Base-by-base conservation (phyloP, 139 green algal species). In the Chlorella vulgaris region DNA sequence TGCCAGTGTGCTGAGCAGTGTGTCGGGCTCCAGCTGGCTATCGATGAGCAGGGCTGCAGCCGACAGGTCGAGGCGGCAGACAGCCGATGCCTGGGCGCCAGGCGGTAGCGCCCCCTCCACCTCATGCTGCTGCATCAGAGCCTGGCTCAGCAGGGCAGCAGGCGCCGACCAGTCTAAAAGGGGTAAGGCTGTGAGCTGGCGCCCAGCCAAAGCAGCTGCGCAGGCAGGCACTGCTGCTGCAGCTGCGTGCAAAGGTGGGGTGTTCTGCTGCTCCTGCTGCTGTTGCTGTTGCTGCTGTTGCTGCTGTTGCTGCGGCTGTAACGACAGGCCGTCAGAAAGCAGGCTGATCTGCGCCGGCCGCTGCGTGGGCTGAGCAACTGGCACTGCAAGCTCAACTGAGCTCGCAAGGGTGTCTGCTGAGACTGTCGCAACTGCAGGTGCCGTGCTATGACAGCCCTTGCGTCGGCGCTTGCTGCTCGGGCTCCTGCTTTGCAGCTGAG, bases 41-140 rank as follows among this genome's bases (percentile, higher is more conserved):
- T 36, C 10, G 55, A 80, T 80, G 19, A 80, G 55, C 55, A 80
- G 55, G 28, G 74, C 74, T 10, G 74, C 55, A 4, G 36, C 36
- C 24, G 53, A 69, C 55, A 80, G 38, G 55, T 80, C 74, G 10
- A 80, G 28, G 21, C 74, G 36, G n/a, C 74, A 80, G 36, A 80
- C 55, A 36, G 36, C 74, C 0, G 73, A 50, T 15, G 74, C 55
- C 74, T 80, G 69, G 36, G 55, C 55, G 0, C 36, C 55, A 21
- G 38, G 19, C 29, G 50, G 33, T 13, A 28, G 47, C 50, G 66
- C 22, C 8, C 33, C 55, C 19, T 61, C 31, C 2, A 21, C 55
- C 55, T 80, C 53, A 26, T 80, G 50, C 33, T 47, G 50, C 33
- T 66, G n/a, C 50, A 78, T 35, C 71, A 78, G 35, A 2, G 71